These are phyloP conservation scores for Emmonsiellopsis sp. DNA, from an alignment of 2,329 filamentous ascomycete genomes.

Conservation along the genomic window DNA sequence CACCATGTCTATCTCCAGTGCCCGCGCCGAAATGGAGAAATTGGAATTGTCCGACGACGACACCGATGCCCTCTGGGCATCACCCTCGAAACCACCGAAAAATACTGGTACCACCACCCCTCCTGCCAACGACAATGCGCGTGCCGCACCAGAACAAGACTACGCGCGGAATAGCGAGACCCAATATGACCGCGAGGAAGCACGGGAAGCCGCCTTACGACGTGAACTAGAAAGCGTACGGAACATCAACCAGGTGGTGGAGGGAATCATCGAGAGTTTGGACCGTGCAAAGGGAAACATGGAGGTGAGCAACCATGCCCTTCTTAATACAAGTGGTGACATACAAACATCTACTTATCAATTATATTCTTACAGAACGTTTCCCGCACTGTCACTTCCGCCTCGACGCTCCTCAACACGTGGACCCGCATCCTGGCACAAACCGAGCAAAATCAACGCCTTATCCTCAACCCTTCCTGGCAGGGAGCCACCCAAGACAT, in stretches of 20 bases:
- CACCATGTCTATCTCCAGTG: conserved; percentile 7
- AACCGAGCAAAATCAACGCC: conserved; percentile 91
- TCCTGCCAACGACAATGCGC: conserved; percentile 28
- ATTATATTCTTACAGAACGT: conserved; percentile 52
- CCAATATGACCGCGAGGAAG: conserved; percentile 54
- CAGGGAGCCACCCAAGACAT: conserved; percentile 81
- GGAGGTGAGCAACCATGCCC: conserved; percentile 26
- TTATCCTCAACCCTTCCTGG: conserved; percentile 83
- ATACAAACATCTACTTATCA: neutral
- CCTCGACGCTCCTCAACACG: conserved; percentile 81
- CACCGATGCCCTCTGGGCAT: conserved; percentile 49
- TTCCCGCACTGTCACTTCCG: conserved; percentile 72
- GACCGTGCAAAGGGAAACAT: conserved; percentile 41
- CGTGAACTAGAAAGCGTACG: conserved; percentile 74
- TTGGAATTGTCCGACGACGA: conserved; percentile 32
- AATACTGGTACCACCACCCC: conserved; percentile 22
- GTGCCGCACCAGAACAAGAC: conserved; percentile 18
- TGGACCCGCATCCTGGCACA: conserved; percentile 96
- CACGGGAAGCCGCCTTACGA: conserved; percentile 63
- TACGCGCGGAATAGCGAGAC: conserved; percentile 39
- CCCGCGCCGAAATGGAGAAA: conserved; percentile 9
- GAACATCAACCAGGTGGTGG: conserved; percentile 79
- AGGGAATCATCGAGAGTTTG: conserved; percentile 42
- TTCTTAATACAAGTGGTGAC: neutral
- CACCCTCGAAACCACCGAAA: conserved; percentile 37